Evolutionary conservation across 2,329 filamentous ascomycete genomes (phyloP).

Genomic region (Paecilomyces sp.): DNA sequence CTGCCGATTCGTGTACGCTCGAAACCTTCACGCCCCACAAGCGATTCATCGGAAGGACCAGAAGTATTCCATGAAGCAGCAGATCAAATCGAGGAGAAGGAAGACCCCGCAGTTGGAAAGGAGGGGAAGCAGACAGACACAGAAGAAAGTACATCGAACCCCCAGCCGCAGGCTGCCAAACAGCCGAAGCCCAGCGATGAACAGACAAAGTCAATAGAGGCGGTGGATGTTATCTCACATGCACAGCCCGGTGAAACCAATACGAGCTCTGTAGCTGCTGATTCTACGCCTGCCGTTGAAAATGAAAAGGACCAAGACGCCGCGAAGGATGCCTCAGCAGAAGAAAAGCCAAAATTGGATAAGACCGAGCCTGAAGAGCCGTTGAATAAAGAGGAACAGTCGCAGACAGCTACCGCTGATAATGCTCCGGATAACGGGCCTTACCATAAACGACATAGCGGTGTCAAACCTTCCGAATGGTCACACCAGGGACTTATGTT

Average conservation of each 20-base stretch:
- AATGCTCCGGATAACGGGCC: slow-evolving; percentile 7
- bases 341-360: not conserved
- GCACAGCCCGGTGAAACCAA: not conserved
- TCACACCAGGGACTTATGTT: slow-evolving; percentile 75
- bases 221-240: not conserved
- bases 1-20: slow-evolving; percentile 26
- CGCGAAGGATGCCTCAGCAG: not conserved
- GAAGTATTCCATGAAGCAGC: slow-evolving; percentile 15
- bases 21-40: slow-evolving; percentile 9
- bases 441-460: slow-evolving; percentile 15
- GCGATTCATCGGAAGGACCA: slow-evolving; percentile 8
- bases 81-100: slow-evolving; percentile 2
- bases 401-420: slow-evolving; percentile 2
- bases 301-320: not conserved
- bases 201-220: not conserved
- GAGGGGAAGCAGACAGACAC: not conserved
- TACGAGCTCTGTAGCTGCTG: not conserved
- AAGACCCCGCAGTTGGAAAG: not conserved
- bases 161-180: not conserved
- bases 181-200: not conserved
- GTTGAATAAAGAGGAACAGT: not conserved
- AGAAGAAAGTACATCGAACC: not conserved
- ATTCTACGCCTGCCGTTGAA: not conserved
- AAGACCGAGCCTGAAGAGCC: not conserved
- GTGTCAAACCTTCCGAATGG: slow-evolving; percentile 62